Conservation (phyloP, 2,329 filamentous ascomycete genomes). For the Ceratocystis huliohia region DNA sequence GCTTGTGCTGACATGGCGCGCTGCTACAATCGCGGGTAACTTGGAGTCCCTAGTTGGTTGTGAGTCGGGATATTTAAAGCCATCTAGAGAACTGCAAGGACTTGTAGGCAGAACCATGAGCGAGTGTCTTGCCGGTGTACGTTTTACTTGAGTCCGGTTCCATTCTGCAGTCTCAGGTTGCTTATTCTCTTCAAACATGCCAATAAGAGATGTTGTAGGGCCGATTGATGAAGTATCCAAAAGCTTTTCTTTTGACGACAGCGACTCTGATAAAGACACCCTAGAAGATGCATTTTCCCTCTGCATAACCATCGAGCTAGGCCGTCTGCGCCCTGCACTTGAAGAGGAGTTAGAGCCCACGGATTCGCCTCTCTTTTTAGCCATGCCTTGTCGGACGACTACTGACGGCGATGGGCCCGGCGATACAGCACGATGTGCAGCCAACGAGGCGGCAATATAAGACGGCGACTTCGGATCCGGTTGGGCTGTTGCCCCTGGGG, state of each 20-base stretch:
- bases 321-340: conserved; percentile 24
- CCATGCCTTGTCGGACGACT: neutral
- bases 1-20: conserved; percentile 12
- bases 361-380: conserved; percentile 10
- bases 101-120: neutral
- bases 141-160: neutral
- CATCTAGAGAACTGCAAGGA: neutral
- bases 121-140: neutral
- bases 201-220: conserved; percentile 52
- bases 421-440: conserved; percentile 27
- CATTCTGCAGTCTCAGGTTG: neutral
- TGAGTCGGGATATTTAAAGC: neutral
- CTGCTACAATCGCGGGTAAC: conserved; percentile 9
- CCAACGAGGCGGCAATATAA: conserved; percentile 43
- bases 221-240: conserved; percentile 47
- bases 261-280: neutral
- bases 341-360: conserved; percentile 23
- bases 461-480: conserved; percentile 12
- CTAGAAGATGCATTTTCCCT: neutral
- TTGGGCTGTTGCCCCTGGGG: conserved; percentile 2
- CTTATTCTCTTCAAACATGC: conserved; percentile 49
- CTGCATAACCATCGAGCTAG: conserved; percentile 25
- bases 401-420: conserved; percentile 4
- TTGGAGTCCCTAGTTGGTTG: neutral
- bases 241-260: neutral